phyloP scores from a whole-genome alignment of 192 early-diverging fungal species.

The Dispira parvispora region DNA sequence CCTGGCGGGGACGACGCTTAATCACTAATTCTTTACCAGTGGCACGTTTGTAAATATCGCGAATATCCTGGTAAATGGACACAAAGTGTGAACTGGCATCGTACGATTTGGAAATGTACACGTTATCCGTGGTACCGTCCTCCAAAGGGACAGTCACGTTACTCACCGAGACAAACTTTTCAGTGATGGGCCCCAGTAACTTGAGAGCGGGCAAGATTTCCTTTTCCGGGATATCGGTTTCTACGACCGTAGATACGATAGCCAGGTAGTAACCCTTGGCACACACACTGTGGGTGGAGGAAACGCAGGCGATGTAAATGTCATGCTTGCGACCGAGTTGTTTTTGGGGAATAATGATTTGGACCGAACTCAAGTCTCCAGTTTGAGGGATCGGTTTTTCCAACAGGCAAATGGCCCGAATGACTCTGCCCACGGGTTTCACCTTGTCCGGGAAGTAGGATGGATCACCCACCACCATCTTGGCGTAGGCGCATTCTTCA shows the following conservation, averaged over 20 bases:
- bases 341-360: constrained; percentile 96
- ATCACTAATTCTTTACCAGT: constrained; percentile 60
- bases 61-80: constrained; percentile 92
- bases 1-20: constrained; percentile 45
- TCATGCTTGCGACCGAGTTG: constrained; percentile 88
- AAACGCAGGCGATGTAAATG: constrained; percentile 89
- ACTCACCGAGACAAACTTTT: constrained; percentile 78
- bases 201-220: constrained; percentile 81
- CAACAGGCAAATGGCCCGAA: constrained; percentile 93
- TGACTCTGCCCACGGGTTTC: constrained; percentile 66
- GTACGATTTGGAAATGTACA: constrained; percentile 88
- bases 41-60: constrained; percentile 73
- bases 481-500: constrained; percentile 62
- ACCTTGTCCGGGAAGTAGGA: constrained; percentile 75
- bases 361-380: constrained; percentile 67
- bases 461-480: constrained; percentile 91
- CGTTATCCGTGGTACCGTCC: constrained; percentile 65
- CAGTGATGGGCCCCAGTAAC: constrained; percentile 75
- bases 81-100: constrained; percentile 99
- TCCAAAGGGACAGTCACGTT: constrained; percentile 76
- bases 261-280: constrained; percentile 77
- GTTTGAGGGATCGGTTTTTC: constrained; percentile 84
- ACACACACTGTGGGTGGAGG: constrained; percentile 79
- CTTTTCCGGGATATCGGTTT: constrained; percentile 76
- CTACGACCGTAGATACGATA: constrained; percentile 94